Base-by-base conservation (phyloP, 306 rosid genomes). In the Begonia peltatifolia region DNA sequence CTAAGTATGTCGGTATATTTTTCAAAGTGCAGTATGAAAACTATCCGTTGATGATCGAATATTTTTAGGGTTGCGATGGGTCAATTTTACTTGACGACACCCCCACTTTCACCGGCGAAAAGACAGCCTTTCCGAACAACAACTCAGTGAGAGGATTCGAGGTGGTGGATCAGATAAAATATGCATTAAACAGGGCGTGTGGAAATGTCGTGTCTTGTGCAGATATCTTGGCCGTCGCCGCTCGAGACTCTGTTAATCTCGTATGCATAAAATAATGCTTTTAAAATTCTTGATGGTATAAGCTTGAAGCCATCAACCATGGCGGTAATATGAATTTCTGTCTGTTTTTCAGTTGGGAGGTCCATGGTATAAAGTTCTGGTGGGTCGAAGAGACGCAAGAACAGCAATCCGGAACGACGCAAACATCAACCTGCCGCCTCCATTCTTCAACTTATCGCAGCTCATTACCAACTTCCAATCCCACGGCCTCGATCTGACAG, bases 11-110 rank as follows among this genome's bases (percentile, higher is more conserved):
- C 12, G 2, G 9, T 6, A 15, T 17, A 1, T 22, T 14, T 22
- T 22, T 46, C 8, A 15, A 41, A 54, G 46, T 44, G 5, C 38
- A 5, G 38, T 30, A 3, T 30, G 38, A 30, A 2, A 30, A 20
- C 23, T 20, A 20, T 20, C 23, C 23, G 23, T 20, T 20, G 23
- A 3, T 20, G 23, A 20, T 20, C 23, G 23, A 20, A 30, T 30
- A 30, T 5, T 5, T 30, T 7, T 50, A 82, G 83, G 86, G 92
- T 2, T 82, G 92, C n/a, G 92, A 79, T 68, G 92, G 81, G 52
- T 82, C 92, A 6, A 10, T 79, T 63, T 54, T 82, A 50, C 68
- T 79, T 1, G 81, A 82, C 35, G 86, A 79, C 30, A 71, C 71
- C 0, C 50, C 54, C 5, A 61, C 18, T 54, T 71, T 82, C 52